phyloP scores from a whole-genome alignment of 2,329 filamentous ascomycete genomes.

The Epichloe gansuensis region DNA sequence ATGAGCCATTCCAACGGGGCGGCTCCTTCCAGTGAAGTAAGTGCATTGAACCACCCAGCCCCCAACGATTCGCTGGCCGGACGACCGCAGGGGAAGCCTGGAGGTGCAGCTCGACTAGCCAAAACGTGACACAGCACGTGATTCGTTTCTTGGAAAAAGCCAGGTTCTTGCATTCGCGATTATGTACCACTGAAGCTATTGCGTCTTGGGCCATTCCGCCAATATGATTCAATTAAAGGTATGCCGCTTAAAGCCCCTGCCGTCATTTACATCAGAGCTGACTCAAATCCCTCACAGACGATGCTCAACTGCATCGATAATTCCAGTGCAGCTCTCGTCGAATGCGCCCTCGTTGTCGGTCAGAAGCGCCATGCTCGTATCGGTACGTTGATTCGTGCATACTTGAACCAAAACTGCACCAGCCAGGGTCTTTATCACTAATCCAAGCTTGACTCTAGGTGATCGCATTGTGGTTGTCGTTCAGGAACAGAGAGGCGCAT shows the following conservation, averaged over 20 bases:
- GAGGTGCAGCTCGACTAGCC: not conserved
- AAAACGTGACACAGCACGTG: constrained; percentile 5
- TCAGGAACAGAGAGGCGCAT: constrained; percentile 82
- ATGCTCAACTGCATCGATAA: constrained; percentile 99
- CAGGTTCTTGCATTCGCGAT: not conserved
- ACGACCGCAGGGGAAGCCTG: constrained; percentile 13
- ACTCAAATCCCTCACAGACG: constrained; percentile 43
- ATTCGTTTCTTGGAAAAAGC: not conserved
- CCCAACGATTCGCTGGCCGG: constrained; percentile 16
- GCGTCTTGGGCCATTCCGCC: constrained; percentile 13
- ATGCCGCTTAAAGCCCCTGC: not conserved
- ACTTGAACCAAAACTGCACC: not conserved
- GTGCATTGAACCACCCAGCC: constrained; percentile 7
- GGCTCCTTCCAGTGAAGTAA: not conserved
- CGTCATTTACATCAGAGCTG: not conserved
- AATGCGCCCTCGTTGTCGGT: constrained; percentile 86
- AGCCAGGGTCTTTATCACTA: not conserved
- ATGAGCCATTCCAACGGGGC: constrained; percentile 2
- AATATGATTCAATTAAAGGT: constrained; percentile 92
- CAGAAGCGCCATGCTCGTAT: constrained; percentile 83
- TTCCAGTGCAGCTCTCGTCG: constrained; percentile 91
- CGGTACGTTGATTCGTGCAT: constrained; percentile 42
- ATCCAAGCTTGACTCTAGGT: constrained; percentile 39
- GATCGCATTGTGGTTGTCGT: constrained; percentile 96
- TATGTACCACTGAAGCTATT: constrained; percentile 5